Evolutionary conservation across 2,329 filamentous ascomycete species (phyloP).

Genomic region (Penicillium olsonii): DNA sequence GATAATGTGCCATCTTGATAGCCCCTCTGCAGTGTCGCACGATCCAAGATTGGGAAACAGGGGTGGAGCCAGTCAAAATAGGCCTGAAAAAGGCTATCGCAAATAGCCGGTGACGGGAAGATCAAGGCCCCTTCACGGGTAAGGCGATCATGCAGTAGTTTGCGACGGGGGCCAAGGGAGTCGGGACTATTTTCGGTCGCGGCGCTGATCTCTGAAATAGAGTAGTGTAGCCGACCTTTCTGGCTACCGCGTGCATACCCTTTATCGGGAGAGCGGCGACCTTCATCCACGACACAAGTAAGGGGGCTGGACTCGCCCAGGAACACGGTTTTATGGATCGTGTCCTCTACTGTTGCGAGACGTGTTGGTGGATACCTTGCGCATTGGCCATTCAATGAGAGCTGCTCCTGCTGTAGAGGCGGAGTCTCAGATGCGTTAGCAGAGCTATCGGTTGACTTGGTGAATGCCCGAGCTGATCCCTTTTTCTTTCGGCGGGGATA

Average conservation of each 20-base stretch:
- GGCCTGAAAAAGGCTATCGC: conserved; percentile 49
- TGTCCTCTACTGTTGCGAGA: conserved; percentile 5
- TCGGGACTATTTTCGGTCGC: conserved; percentile 19
- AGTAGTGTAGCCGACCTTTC: conserved; percentile 41
- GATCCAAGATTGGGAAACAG: conserved; percentile 57
- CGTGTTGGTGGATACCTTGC: conserved; percentile 12
- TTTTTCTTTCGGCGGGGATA: conserved; percentile 25
- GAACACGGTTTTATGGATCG: conserved; percentile 39
- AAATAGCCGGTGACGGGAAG: conserved; percentile 47
- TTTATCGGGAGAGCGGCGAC: conserved; percentile 28
- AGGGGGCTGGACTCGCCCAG: conserved; percentile 53
- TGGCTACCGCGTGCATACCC: conserved; percentile 35
- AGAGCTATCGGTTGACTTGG: not conserved
- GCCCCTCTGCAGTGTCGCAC: conserved; percentile 43
- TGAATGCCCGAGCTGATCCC: not conserved
- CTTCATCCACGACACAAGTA: conserved; percentile 51
- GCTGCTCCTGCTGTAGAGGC: not conserved
- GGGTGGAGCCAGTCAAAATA: conserved; percentile 62
- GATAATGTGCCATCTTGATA: conserved; percentile 49
- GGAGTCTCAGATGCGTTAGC: not conserved
- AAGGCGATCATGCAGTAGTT: conserved; percentile 39
- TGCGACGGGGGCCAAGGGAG: conserved; percentile 26
- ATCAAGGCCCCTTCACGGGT: conserved; percentile 46
- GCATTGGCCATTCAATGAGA: conserved; percentile 1
- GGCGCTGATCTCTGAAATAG: conserved; percentile 27